Conservation (phyloP, 768 basidiomycete genomes). For the Mrakia blollopis region DNA sequence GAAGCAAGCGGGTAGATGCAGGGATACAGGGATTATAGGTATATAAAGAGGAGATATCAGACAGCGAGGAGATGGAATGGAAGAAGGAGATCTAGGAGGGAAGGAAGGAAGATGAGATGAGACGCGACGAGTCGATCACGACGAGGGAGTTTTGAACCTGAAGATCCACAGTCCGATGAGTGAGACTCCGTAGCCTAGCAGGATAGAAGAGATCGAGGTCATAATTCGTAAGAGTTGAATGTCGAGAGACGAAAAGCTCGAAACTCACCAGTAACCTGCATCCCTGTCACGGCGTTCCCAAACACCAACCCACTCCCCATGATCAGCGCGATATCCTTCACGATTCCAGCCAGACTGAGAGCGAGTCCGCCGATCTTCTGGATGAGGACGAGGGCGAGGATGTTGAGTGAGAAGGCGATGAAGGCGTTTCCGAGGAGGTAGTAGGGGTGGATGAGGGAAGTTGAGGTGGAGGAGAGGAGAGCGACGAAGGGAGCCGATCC, state of each 20-base stretch:
- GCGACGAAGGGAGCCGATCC: conserved; percentile 79
- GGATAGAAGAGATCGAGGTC: no score
- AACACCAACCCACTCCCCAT: conserved; percentile 82
- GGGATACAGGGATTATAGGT: no score
- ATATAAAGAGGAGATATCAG: no score
- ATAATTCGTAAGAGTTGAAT: neutral
- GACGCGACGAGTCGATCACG: no score
- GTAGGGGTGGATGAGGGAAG: conserved; percentile 54
- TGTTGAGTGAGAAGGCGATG: conserved; percentile 81
- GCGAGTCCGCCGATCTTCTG: conserved; percentile 60
- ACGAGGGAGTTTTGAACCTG: neutral
- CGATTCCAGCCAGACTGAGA: conserved; percentile 86
- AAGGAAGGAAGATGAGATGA: no score
- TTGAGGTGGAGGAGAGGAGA: conserved; percentile 43
- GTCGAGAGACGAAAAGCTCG: neutral
- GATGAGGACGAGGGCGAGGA: conserved; percentile 93
- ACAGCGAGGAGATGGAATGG: no score
- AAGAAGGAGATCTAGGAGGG: no score
- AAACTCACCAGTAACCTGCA: conserved; percentile 68
- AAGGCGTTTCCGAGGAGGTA: conserved; percentile 76
- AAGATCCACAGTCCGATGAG: conserved; percentile 1
- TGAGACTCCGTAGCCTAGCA: neutral
- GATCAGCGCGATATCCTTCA: conserved; percentile 95
- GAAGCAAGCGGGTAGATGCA: no score
- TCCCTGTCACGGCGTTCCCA: conserved; percentile 66